Conservation (phyloP, 73 alveolate genomes). For the Breviolum minutum region DNA sequence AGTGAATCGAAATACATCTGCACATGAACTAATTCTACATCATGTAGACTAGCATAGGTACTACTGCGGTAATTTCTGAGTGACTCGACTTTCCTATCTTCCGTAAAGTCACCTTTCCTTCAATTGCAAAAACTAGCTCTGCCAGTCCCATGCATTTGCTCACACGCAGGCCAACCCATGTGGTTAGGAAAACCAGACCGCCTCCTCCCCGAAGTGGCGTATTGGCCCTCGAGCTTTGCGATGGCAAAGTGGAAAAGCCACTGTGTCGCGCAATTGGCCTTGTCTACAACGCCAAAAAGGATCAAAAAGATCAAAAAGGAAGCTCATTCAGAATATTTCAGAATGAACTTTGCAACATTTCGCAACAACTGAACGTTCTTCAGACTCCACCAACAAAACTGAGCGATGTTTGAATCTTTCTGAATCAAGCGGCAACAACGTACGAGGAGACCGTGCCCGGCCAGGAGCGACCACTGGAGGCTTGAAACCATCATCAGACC, state of each 20-base stretch:
- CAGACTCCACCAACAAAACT: background rate
- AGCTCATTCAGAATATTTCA: background rate
- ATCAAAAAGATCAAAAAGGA: background rate
- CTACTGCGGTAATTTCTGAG: no score
- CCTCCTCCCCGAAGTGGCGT: constrained; percentile 25
- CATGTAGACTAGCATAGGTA: no score
- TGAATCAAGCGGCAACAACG: constrained; percentile 22
- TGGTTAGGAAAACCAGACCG: background rate
- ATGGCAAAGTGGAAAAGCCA: constrained; percentile 43
- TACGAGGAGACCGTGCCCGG: constrained; percentile 90
- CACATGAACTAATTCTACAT: no score
- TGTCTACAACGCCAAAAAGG: background rate
- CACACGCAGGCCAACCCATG: no score
- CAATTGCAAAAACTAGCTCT: no score
- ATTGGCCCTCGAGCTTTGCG: constrained; percentile 56
- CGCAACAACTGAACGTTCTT: background rate
- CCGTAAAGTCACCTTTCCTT: no score
- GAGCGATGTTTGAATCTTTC: background rate
- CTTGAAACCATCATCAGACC: constrained; percentile 80
- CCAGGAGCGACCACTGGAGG: constrained; percentile 55
- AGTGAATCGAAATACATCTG: no score
- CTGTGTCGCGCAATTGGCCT: constrained; percentile 43
- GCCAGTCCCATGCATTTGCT: no score
- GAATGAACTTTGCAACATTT: background rate
- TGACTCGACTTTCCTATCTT: no score